Percentiles rank a stretch among this genome's conserved stretches.
Conservation (phyloP, 2,329 filamentous ascomycete species). For the Talaromyces atroroseus region DNA sequence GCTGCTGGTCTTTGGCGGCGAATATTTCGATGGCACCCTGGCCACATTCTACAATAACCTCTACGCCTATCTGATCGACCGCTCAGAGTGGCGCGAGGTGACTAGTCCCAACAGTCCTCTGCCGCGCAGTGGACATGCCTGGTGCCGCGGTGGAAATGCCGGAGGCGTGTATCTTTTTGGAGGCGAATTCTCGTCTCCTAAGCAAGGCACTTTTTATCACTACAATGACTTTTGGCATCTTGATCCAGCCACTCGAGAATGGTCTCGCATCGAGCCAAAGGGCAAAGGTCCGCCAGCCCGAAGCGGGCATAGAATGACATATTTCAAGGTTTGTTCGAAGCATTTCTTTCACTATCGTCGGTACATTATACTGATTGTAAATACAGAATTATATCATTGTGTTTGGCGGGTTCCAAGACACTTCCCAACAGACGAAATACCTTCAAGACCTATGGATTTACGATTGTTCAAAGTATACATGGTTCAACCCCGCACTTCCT, state of each 20-base stretch:
- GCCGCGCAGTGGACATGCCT: constrained; percentile 87
- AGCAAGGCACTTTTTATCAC: constrained; percentile 97
- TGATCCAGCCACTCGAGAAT: constrained; percentile 78
- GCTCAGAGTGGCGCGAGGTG: constrained; percentile 84
- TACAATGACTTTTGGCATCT: constrained; percentile 98
- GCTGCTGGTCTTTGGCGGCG: constrained; percentile 85
- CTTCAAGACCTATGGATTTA: constrained; percentile 92
- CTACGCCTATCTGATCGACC: constrained; percentile 67
- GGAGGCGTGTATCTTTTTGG: constrained; percentile 88
- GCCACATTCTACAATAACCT: constrained; percentile 67
- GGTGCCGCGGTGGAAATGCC: constrained; percentile 82
- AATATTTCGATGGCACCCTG: constrained; percentile 88
- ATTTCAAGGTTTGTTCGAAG: constrained; percentile 60
- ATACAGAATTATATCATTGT: constrained; percentile 77
- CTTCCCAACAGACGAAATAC: constrained; percentile 90
- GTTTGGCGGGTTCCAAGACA: constrained; percentile 96
- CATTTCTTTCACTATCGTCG: neutral
- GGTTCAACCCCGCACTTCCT: constrained; percentile 71
- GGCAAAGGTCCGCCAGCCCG: constrained; percentile 71
- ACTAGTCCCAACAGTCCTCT: constrained; percentile 88
- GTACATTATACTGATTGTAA: neutral
- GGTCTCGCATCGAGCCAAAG: constrained; percentile 78
- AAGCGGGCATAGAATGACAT: constrained; percentile 92
- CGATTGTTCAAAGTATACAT: constrained; percentile 79
- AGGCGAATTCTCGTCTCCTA: constrained; percentile 79